Conservation (phyloP, 208 protist genomes). For the Acanthamoeba polyphaga region DNA sequence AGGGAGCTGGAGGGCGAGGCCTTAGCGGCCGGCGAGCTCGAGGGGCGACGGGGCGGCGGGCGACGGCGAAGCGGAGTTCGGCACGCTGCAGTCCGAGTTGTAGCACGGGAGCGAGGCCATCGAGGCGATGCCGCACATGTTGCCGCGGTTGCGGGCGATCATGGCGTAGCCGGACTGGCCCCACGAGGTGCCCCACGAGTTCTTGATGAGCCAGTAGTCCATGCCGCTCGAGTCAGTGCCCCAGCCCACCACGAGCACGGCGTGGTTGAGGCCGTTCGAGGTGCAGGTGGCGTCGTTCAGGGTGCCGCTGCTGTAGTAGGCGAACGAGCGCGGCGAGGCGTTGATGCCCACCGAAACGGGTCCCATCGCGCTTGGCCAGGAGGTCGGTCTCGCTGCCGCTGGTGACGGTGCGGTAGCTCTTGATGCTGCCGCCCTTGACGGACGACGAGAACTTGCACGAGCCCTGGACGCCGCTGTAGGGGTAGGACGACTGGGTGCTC, state of each 20-base stretch:
- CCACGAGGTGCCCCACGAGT: slow-evolving; percentile 92
- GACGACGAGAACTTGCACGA: slow-evolving; percentile 83
- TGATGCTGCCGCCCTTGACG: slow-evolving; percentile 91
- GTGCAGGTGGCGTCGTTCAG: slow-evolving; percentile 88
- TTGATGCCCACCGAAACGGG: slow-evolving; percentile 95
- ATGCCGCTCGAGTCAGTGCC: slow-evolving; percentile 81
- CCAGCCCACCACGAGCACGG: slow-evolving; percentile 93
- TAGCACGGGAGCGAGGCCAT: slow-evolving; percentile 75
- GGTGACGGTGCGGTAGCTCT: slow-evolving; percentile 89
- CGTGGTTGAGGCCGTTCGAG: slow-evolving; percentile 90
- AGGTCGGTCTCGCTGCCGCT: slow-evolving; percentile 88
- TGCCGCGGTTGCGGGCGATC: slow-evolving; percentile 84
- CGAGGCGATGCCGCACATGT: slow-evolving; percentile 82
- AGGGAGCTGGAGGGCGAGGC: background rate
- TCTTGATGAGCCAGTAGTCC: slow-evolving; percentile 95
- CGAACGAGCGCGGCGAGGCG: slow-evolving; percentile 90
- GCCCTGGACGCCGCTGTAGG: slow-evolving; percentile 91
- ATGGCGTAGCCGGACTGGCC: slow-evolving; percentile 92
- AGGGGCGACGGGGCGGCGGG: background rate
- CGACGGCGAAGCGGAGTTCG: background rate
- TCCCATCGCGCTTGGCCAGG: slow-evolving; percentile 82
- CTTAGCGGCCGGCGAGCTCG: background rate
- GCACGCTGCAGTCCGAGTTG: slow-evolving; percentile 33
- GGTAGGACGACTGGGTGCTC: slow-evolving; percentile 92
- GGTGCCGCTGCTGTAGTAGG: slow-evolving; percentile 90